phyloP scores from a whole-genome alignment of 805 yeast species.

The Suhomyces vadensis region DNA sequence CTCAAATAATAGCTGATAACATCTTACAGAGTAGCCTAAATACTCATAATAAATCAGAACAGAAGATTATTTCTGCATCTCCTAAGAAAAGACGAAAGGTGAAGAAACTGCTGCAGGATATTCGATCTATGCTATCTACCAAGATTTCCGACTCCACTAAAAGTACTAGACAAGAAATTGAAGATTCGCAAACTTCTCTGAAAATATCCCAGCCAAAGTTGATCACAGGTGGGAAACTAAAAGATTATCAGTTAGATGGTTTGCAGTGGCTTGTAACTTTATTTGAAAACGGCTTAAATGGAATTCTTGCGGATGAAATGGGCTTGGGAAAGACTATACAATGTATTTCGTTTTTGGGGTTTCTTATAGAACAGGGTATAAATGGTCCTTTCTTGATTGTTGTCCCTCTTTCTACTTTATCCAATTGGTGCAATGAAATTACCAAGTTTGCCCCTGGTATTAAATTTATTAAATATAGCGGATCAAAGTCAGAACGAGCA shows the following conservation, averaged over 20 bases:
- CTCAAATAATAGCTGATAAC: slow-evolving; percentile 82
- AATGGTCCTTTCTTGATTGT: slow-evolving; percentile 76
- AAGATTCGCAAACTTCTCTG: slow-evolving; percentile 22
- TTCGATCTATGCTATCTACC: slow-evolving; percentile 15
- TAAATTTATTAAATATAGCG: slow-evolving; percentile 63
- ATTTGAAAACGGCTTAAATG: slow-evolving; percentile 92
- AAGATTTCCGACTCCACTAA: slow-evolving; percentile 19
- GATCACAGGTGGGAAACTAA: slow-evolving; percentile 55
- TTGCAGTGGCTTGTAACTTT: slow-evolving; percentile 86
- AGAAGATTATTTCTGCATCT: slow-evolving; percentile 10
- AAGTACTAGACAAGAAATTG: slow-evolving; percentile 24
- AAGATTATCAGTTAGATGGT: slow-evolving; percentile 86
- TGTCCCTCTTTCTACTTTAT: slow-evolving; percentile 81
- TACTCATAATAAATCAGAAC: neutral
- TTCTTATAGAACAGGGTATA: slow-evolving; percentile 74
- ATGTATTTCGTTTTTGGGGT: slow-evolving; percentile 75
- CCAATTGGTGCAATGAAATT: slow-evolving; percentile 82
- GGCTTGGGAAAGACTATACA: slow-evolving; percentile 94
- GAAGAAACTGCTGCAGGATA: slow-evolving; percentile 33
- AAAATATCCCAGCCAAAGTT: slow-evolving; percentile 25
- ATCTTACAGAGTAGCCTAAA: slow-evolving; percentile 52
- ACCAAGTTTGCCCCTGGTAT: slow-evolving; percentile 69
- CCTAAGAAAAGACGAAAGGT: slow-evolving; percentile 12
- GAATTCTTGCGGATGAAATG: slow-evolving; percentile 97
- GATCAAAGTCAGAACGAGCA: slow-evolving; percentile 58